Conservation (phyloP, 495 filamentous ascomycete genomes). For the Cercophora scortea region DNA sequence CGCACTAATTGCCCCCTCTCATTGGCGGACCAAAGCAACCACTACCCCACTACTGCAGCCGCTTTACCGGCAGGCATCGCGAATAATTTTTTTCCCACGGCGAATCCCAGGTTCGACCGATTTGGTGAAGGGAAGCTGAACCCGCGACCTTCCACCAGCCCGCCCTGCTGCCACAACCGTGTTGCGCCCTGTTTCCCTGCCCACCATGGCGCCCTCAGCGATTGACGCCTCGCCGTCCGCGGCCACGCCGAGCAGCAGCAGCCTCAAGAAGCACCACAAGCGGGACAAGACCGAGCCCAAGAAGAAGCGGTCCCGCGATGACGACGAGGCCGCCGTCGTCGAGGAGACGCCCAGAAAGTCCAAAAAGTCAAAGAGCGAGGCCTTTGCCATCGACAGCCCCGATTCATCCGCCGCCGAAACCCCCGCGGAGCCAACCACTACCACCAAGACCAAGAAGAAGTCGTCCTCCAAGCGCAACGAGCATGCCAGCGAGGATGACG, state of each 20-base stretch:
- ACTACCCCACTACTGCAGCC: background rate
- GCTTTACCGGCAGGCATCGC: background rate
- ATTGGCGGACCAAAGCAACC: background rate
- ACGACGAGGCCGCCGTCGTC: constrained; percentile 21
- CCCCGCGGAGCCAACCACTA: constrained; percentile 6
- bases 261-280: constrained; percentile 30
- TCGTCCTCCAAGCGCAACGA: background rate
- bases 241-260: constrained; percentile 4
- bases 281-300: constrained; percentile 23
- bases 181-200: background rate
- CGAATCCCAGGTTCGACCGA: background rate
- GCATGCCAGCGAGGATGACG: constrained; percentile 1
- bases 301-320: constrained; percentile 38
- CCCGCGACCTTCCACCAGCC: background rate
- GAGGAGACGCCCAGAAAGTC: constrained; percentile 27
- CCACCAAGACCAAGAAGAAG: background rate
- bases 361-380: constrained; percentile 32
- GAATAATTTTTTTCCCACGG: background rate
- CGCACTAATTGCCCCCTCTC: background rate
- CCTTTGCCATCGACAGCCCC: background rate
- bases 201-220: constrained; percentile 15
- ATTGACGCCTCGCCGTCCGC: constrained; percentile 3
- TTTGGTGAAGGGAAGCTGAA: background rate
- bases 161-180: background rate
- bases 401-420: background rate